These are phyloP conservation scores for Solanum lycopersicoides DNA, from an alignment of 257 asterid genomes.

Conservation along the genomic window DNA sequence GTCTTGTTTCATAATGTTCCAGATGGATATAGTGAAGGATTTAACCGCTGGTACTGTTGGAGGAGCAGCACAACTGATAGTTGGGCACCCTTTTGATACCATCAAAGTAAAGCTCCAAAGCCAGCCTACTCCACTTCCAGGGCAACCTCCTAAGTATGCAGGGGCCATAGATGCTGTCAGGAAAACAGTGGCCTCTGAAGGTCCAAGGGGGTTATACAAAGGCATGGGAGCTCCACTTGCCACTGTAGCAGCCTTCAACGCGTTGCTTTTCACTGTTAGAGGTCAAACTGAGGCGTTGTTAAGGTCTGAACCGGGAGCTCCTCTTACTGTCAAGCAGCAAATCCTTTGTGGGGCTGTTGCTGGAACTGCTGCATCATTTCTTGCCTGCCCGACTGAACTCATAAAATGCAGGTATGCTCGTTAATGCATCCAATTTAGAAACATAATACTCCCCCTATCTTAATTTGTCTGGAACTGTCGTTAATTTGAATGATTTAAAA, in stretches of 20 bases:
- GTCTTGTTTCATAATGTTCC: not conserved
- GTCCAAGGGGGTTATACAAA: slow-evolving; percentile 80
- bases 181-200: slow-evolving; percentile 88
- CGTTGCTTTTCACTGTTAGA: slow-evolving; percentile 65
- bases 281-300: slow-evolving; percentile 71
- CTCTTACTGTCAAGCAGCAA: slow-evolving; percentile 70
- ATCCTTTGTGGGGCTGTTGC: slow-evolving; percentile 87
- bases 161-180: slow-evolving; percentile 91
- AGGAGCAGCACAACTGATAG: slow-evolving; percentile 81
- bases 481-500: not conserved
- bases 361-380: slow-evolving; percentile 71
- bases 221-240: slow-evolving; percentile 98
- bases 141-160: slow-evolving; percentile 59
- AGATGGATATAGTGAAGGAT: slow-evolving; percentile 87
- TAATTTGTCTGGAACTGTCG: not conserved
- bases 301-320: slow-evolving; percentile 68
- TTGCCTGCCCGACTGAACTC: slow-evolving; percentile 88
- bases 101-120: slow-evolving; percentile 97
- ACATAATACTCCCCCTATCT: not conserved
- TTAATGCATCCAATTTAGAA: not conserved
- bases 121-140: slow-evolving; percentile 77
- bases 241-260: slow-evolving; percentile 84
- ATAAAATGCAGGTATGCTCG: slow-evolving; percentile 70
- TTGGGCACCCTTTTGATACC: slow-evolving; percentile 97
- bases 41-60: slow-evolving; percentile 70